Base-by-base conservation (phyloP, 192 early-diverging fungal species). In the Coemansia sp. region DNA sequence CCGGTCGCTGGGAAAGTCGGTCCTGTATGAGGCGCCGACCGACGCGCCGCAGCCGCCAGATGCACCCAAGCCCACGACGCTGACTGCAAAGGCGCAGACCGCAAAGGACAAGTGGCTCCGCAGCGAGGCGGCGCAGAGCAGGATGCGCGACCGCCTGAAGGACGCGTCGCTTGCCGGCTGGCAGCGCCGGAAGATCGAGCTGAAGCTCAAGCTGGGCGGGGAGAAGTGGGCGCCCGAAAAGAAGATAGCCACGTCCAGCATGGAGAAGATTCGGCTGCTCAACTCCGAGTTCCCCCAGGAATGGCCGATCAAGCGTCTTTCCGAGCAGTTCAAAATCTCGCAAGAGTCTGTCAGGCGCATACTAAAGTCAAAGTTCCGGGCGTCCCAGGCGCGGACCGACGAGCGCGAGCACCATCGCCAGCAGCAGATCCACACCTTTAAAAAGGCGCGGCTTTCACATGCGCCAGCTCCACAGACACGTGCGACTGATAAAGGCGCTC, bases 311-410 rank as follows among this genome's bases (percentile, higher is more conserved):
- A 36, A 66, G 29, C 59, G 57, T 15, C 64, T 82, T 7, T 75
- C 81, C 1, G 60, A 66, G 22, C 68, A 79, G 57, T 82, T 82
- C 44, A 77, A 77, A 38, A 40, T 82, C 7, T 82, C 81, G 26
- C 64, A 69, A 22, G 81, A 82, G 46, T 59, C 78, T 12, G 45
- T 82, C 17, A 39, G 67, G 31, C 74, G 81, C 5, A 82, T 82
- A n/a, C 52, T 82, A 38, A 82, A 80, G 50, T 78, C 78, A 8
- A 68, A 58, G 28, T 82, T 67, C 51, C 53, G 42, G 42, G 75
- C 81, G 14, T 48, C 51, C 0, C 39, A 39, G 27, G 56, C 56
- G 21, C 55, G 29, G 0, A 70, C 52, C 9, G 57, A 70, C 41
- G 51, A 70, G 42, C 69, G 77, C 25, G 78, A 82, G 48, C 34